Conservation (phyloP, 176 grass and related monocot genomes). For the Eragrostis curvula region DNA sequence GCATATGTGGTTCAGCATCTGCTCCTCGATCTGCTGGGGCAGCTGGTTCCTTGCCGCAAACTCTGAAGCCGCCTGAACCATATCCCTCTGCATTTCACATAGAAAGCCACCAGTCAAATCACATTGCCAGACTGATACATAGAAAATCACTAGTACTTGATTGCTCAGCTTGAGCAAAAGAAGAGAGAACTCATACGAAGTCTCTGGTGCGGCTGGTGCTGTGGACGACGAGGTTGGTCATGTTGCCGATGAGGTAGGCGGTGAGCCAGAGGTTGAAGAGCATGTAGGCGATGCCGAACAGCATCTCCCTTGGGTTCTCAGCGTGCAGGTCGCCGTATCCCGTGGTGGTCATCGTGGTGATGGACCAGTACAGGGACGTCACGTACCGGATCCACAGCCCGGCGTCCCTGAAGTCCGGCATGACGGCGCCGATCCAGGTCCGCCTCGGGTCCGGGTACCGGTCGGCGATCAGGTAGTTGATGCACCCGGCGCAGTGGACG, state of each 20-base stretch:
- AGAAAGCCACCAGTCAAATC: background rate
- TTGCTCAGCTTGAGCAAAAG: background rate
- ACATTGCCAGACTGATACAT: background rate
- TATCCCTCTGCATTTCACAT: constrained; percentile 67
- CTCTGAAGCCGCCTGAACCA: constrained; percentile 68
- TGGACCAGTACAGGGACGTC: constrained; percentile 91
- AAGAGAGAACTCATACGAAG: constrained; percentile 65
- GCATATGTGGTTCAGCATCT: constrained; percentile 86
- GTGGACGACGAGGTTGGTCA: constrained; percentile 99
- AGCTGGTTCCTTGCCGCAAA: constrained; percentile 82
- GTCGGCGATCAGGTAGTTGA: constrained; percentile 97
- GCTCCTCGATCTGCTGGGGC: constrained; percentile 63
- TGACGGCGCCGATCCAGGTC: constrained; percentile 91
- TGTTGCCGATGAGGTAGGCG: constrained; percentile 95
- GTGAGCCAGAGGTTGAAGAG: constrained; percentile 94
- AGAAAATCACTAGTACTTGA: background rate
- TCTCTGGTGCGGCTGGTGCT: constrained; percentile 93
- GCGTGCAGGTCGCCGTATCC: constrained; percentile 98
- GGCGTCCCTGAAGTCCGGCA: constrained; percentile 78
- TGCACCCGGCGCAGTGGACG: constrained; percentile 84
- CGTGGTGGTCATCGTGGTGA: constrained; percentile 91
- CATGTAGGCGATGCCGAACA: constrained; percentile 88
- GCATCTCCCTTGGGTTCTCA: constrained; percentile 86
- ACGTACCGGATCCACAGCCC: constrained; percentile 86
- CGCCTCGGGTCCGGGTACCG: constrained; percentile 74